Base-by-base conservation (phyloP, 2,329 filamentous ascomycete species). In the Botrytis galanthina region DNA sequence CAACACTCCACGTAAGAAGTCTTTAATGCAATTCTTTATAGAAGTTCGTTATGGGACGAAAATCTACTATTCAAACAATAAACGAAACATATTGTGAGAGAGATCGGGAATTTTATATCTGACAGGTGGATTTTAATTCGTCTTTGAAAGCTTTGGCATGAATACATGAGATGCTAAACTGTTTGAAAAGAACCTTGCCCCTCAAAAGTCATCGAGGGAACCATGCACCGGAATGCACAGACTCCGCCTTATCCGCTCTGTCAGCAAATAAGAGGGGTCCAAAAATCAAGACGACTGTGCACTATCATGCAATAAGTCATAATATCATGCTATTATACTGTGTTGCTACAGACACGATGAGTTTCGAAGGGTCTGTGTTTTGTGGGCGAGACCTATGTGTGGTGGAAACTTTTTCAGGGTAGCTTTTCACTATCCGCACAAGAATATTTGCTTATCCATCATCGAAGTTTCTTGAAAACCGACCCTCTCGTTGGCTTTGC, bases 171-270 rank as follows among this genome's bases (percentile, higher is more conserved):
- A 51, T 42, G 60, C 42, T 37, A 26, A 61, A 70, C 42, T 48
- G 70, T 72, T 67, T 67, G 70, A 72, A 59, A 22, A 72, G 46
- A 37, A 59, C n/a, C 70, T 72, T 67, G 61, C 20, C 46, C 61
- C 37, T 72, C 46, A 63, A 66, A 54, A 64, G 18, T 6, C 51
- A 20, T 44, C 18, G 20, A 67, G 35, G 8, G 18, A 35, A 46
- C 48, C 70, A 35, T 66, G 61, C n/a, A 32, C 51, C 37, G 63
- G 42, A 35, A 42, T 29, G 61, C 48, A 67, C 70, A 67, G 70
- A 67, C 61, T 26, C 8, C 14, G 37, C n/a, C 29, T 20, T 67
- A 32, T 54, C 44, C 37, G 37, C 26, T 29, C 37, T 59, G n/a
- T 29, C 12, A 46, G 61, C 61, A 67, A 67, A 67, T 67, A 44